Conservation (phyloP, 352 stramenopile genomes). For the Globisporangium nagaii region DNA sequence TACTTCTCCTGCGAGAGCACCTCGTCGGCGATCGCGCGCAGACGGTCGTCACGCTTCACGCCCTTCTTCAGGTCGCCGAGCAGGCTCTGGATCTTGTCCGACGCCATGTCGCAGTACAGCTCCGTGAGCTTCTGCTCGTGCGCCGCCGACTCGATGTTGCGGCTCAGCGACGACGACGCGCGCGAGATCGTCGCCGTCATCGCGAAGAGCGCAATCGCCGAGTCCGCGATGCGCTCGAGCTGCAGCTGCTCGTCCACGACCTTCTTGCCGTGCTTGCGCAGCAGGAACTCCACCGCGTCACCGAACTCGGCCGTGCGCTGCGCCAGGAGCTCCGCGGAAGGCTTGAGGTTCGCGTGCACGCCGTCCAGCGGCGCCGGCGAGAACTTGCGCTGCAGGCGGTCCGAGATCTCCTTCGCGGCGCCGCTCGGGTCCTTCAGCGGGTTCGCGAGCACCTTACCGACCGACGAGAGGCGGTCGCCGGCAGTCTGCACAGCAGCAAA, state of each 20-base stretch:
- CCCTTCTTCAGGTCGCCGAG: slow-evolving; percentile 56
- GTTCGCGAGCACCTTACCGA: slow-evolving; percentile 80
- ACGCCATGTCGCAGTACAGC: slow-evolving; percentile 73
- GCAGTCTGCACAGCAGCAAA: slow-evolving; percentile 38
- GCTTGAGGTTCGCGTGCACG: slow-evolving; percentile 64
- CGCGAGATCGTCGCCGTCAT: slow-evolving; percentile 87
- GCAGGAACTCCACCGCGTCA: slow-evolving; percentile 64
- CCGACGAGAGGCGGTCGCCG: slow-evolving; percentile 66
- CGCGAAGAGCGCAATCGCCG: slow-evolving; percentile 75
- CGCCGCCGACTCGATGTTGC: slow-evolving; percentile 44
- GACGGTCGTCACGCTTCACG: slow-evolving; percentile 57
- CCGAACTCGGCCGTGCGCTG: slow-evolving; percentile 73
- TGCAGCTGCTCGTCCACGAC: slow-evolving; percentile 86
- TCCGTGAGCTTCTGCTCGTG: slow-evolving; percentile 79
- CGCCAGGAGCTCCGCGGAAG: slow-evolving; percentile 47
- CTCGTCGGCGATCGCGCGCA: slow-evolving; percentile 72
- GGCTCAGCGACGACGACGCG: slow-evolving; percentile 52
- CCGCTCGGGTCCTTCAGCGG: slow-evolving; percentile 68
- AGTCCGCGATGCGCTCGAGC: slow-evolving; percentile 81
- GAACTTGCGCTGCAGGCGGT: slow-evolving; percentile 81
- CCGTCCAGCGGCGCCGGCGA: slow-evolving; percentile 60
- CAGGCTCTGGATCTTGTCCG: slow-evolving; percentile 58
- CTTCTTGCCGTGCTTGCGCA: slow-evolving; percentile 87
- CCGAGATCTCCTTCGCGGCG: slow-evolving; percentile 66
- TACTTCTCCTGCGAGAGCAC: slow-evolving; percentile 73